Base-by-base conservation (phyloP, 2,329 filamentous ascomycete genomes). In the Cordyceps cateniannulata region DNA sequence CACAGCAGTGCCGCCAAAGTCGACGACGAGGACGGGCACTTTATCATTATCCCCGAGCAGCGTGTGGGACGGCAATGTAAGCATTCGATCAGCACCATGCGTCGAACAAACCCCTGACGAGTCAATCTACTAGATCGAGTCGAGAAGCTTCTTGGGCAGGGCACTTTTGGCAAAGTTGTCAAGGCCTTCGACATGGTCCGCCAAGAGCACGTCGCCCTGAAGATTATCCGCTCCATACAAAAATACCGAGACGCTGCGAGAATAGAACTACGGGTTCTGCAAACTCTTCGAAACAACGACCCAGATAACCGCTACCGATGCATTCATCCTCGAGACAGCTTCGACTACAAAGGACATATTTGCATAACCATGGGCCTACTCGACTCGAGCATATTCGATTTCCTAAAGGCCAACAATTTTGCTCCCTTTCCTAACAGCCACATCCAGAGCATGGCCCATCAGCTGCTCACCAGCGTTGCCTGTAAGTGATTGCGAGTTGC, bases 21-120 rank as follows among this genome's bases (percentile, higher is more conserved):
- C 49, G 92, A 96, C 68, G 92, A 96, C 65, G 90, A 96, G 55
- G 92, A 96, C 68, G 92, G 92, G 8, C 92, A 96, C 73, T 96
- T 96, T 70, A 89, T 96, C 66, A 91, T 96, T 24, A 85, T 87
- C 2, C 87, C 90, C 45, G 89, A 95, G 64, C 87, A 87, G 25
- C 52, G 52, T 45, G 47, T 61, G 16, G 53, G 52, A 35, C 42
- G 53, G 12, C 60, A 61, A 57, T 61, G 60, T 61, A 57, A 50
- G 60, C 14, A 24, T 2, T 8, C 2, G 4, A 12, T 10, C 25
- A 3, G 7, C 22, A 29, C 7, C 20, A 16, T 16, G 29, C n/a
- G n/a, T 9, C 9, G 14, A 27, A 57, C 27, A 22, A 18, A 24
- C 32, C 18, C n/a, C 53, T 57, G 35, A 57, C 40, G 2, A 38